Base-by-base conservation (phyloP, 345 rosid species). In the Rubroshorea leprosula region DNA sequence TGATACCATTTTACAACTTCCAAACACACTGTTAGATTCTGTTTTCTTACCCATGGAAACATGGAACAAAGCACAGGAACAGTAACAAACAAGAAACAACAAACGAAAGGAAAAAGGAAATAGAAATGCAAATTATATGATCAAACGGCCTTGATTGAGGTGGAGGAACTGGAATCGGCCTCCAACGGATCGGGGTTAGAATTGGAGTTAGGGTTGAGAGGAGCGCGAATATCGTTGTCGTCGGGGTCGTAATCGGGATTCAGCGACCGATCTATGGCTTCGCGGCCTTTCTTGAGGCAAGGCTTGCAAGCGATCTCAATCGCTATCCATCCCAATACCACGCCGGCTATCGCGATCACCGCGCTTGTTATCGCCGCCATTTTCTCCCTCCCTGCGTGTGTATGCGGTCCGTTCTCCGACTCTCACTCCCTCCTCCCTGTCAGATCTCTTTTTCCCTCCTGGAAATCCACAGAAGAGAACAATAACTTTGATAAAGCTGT, bases 231-330 rank as follows among this genome's bases (percentile, higher is more conserved):
- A 47, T 20, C 57, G 24, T 69, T 67, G 61, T 70, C 78, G 73
- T 80, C 82, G 45, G 86, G 78, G 7, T 80, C 86, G 70, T 80
- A 77, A 47, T 80, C 69, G 21, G 82, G 86, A 57, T 80, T 54
- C 20, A 77, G 82, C 54, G 86, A 77, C 20, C 78, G 76, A 54
- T 77, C 82, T 44, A 80, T 71, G 59, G 86, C 86, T 63, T 77
- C 66, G 22, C 86, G 82, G 61, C 86, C 82, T 23, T 56, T 73
- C 7, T 80, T 78, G 18, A 80, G 80, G 61, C 86, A 77, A 18
- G 86, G 86, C 72, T 80, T 77, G 78, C 86, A 77, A 18, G 82
- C 85, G 55, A 80, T 70, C 74, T 80, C 85, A 21, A 80, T 77
- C 59, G 82, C 58, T 57, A 80, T 77, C 85, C 85, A 80, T 5